Conservation (phyloP, 106 monocot species). For the Acorus gramineus region DNA sequence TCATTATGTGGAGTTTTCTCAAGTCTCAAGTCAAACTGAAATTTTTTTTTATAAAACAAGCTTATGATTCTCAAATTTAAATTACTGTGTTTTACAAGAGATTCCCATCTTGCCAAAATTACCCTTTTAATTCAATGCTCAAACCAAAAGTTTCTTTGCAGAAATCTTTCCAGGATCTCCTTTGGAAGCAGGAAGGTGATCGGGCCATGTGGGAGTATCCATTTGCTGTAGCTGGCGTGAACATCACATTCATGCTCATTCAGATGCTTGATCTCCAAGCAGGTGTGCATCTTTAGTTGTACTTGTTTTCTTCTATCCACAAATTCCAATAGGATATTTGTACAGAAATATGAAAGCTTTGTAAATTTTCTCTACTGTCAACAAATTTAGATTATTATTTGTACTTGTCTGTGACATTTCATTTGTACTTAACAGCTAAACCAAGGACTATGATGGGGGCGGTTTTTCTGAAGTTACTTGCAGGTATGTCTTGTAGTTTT, state of each 20-base stretch:
- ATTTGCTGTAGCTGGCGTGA: slow-evolving; percentile 95
- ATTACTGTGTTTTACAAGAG: too few species aligned
- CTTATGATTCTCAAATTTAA: too few species aligned
- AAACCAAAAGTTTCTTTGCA: slow-evolving; percentile 13
- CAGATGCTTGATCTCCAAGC: slow-evolving; percentile 89
- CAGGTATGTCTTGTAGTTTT: slow-evolving; percentile 28
- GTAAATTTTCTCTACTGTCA: too few species aligned
- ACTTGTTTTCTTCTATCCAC: too few species aligned
- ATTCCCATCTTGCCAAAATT: too few species aligned
- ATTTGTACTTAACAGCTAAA: slow-evolving; percentile 33
- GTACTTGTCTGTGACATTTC: not conserved
- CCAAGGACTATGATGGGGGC: slow-evolving; percentile 54
- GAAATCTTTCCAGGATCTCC: slow-evolving; percentile 90
- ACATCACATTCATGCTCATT: slow-evolving; percentile 96
- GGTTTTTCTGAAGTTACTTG: slow-evolving; percentile 59
- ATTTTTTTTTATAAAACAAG: too few species aligned
- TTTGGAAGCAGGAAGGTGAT: slow-evolving; percentile 66
- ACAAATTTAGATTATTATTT: too few species aligned
- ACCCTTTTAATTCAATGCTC: too few species aligned
- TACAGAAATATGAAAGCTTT: too few species aligned
- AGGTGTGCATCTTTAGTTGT: slow-evolving; percentile 20
- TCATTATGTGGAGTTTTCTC: too few species aligned
- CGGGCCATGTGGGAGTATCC: slow-evolving; percentile 90
- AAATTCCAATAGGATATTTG: too few species aligned
- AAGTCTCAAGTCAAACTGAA: too few species aligned